These are phyloP conservation scores for Selaginella tamariscina DNA, from an alignment of 75 land plant species.

Conservation along the genomic window DNA sequence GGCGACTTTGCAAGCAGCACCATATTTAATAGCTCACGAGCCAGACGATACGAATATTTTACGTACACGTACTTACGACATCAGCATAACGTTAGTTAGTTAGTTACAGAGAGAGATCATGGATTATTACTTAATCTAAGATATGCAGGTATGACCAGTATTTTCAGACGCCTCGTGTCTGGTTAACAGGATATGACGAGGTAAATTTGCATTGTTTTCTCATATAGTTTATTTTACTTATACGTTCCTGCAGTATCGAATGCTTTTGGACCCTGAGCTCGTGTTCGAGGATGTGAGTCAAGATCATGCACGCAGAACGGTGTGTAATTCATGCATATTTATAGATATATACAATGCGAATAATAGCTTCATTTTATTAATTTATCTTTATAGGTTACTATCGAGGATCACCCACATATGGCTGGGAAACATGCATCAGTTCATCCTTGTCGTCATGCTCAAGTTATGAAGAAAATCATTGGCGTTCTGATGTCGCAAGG, in stretches of 20 bases:
- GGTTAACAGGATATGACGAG: conserved; percentile 99
- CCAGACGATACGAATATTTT: conserved; percentile 95
- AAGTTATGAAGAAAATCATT: conserved; percentile 97
- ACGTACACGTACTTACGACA: conserved; percentile 87
- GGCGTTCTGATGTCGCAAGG: conserved; percentile 78
- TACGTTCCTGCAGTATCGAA: conserved; percentile 48
- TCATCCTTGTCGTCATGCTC: conserved; percentile 96
- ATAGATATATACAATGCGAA: too few relatives aligned
- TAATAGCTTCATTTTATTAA: neutral
- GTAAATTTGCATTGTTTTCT: conserved; percentile 24
- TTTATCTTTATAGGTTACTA: conserved; percentile 58
- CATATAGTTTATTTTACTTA: conserved; percentile 1
- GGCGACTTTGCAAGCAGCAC: conserved; percentile 48
- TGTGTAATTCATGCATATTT: conserved; percentile 18
- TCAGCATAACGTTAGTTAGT: conserved; percentile 85
- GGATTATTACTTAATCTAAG: too few relatives aligned
- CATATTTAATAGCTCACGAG: conserved; percentile 60
- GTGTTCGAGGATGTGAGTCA: conserved; percentile 99
- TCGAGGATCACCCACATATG: conserved; percentile 96
- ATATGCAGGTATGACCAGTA: conserved; percentile 85
- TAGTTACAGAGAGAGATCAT: too few relatives aligned
- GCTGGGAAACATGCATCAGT: conserved; percentile 97
- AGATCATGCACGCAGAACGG: conserved; percentile 96
- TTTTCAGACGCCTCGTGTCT: conserved; percentile 91
- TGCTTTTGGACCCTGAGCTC: conserved; percentile 81